Evolutionary conservation across 352 stramenopile genomes (phyloP), one percentile per base, ranked within the genome.

Genomic region (Lagenidium sp.): DNA sequence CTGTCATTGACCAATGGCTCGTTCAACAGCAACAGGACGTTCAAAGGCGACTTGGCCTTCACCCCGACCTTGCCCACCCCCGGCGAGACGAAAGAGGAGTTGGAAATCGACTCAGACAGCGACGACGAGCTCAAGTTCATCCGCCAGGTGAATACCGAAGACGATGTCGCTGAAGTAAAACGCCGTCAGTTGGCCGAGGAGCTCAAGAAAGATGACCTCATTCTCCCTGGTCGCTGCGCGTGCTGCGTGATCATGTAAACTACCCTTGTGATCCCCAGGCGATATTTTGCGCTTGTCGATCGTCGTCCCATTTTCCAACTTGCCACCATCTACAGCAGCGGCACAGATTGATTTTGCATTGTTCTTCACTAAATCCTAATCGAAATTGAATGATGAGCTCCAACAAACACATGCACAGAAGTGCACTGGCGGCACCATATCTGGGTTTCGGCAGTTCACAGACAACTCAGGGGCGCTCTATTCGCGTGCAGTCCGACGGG

Each of bases 21-120:
- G 1, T 57, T 57, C 18, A 44, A 59, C 16, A 44, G 42, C 10
- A 47, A 50, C 3, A 39, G 53, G n/a, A 65, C 63, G 8, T 88
- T 83, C 44, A 82, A 82, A 23, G 76, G 76, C 7, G 76, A 88
- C 21, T 55, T 88, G 4, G 42, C 19, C 4, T 80, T 82, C 44
- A 36, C 39, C 20, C 26, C 47, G 19, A 52, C 32, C 6, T 30
- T 46, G 28, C 39, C 52, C 10, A 38, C 38, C 12, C 55, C 55
- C 20, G 47, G 44, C 1, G 60, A 57, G 3, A 32, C 22, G 1
- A 41, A 54, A 4, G 30, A 36, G 29, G 44, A 20, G 26, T 44
- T 34, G 10, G 22, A 30, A 6, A n/a, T 45, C 12, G 25, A 35
- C 4, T 25, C 37, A 5, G 55, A 72, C 26, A 66, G 47, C n/a